Base-by-base conservation (phyloP, 768 basidiomycete species). In the Termitomyces titanicus region DNA sequence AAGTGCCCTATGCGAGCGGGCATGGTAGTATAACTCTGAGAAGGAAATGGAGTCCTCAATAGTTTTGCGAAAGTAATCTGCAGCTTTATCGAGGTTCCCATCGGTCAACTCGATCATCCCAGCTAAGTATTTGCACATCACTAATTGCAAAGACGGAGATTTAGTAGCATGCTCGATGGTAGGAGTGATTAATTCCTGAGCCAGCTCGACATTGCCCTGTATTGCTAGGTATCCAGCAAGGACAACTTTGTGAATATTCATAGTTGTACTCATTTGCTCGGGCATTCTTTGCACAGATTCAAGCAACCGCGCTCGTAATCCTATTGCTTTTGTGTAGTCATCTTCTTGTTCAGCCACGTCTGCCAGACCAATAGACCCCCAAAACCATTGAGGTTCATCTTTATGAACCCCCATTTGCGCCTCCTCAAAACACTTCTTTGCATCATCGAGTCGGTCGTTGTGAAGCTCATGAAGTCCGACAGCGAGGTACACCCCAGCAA, bases 131-230 rank as follows among this genome's bases (percentile, higher is more conserved):
- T 34, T 29, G 17, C n/a, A n/a, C n/a, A n/a, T n/a, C n/a, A n/a
- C n/a, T 15, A 24, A 13, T 5, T 8, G 17, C 25, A 11, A 10
- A 17, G 15, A 13, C 1, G 17, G 17, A 29, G 3, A 29, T 24
- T 24, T 17, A 25, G 42, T 40, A 3, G 45, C 47, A 13, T 24
- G 22, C 6, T 17, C 18, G 2, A 29, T 22, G 10, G 10, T 12
- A 25, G 51, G 29, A 8, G 2, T 17, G 13, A 53, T 48, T 17
- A 38, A 7, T 35, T 22, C 18, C 17, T 49, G 48, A 20, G 40
- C 56, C 15, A 20, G 24, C 43, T 45, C 43, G 15, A 57, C 31
- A 15, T 56, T 46, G 2, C 55, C 55, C 10, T 48, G 34, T 7
- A 29, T 31, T 7, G 44, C 27, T 6, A 46, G 18, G 27, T 45